These are phyloP conservation scores for Lepidium campestre DNA, from an alignment of 441 rosid genomes.

Conservation along the genomic window DNA sequence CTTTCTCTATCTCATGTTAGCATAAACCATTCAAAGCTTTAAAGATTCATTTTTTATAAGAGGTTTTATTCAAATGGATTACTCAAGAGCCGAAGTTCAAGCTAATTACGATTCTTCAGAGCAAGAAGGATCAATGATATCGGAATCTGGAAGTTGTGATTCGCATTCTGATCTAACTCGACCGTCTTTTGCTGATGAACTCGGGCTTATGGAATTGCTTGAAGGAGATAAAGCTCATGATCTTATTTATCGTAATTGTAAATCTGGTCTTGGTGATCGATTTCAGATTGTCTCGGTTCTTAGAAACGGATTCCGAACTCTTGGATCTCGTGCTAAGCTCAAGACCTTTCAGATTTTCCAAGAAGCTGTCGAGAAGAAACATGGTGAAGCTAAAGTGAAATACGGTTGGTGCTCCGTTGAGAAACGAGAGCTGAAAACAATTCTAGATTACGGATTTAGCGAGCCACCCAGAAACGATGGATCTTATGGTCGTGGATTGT, in stretches of 20 bases:
- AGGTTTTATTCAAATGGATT: slow-evolving; percentile 14
- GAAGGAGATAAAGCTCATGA: slow-evolving; percentile 49
- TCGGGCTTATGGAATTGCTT: slow-evolving; percentile 33
- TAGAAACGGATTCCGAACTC: slow-evolving; percentile 30
- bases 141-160: slow-evolving; percentile 47
- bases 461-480: slow-evolving; percentile 32
- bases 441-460: slow-evolving; percentile 61
- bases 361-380: slow-evolving; percentile 47
- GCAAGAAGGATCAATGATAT: slow-evolving; percentile 34
- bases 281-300: slow-evolving; percentile 36
- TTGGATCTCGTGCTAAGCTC: slow-evolving; percentile 40
- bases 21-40: neutral
- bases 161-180: slow-evolving; percentile 9
- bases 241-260: slow-evolving; percentile 37
- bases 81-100: slow-evolving; percentile 1
- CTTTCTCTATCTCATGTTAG: neutral
- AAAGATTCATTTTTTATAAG: too few species aligned
- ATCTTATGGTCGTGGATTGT: slow-evolving; percentile 54
- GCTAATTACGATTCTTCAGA: slow-evolving; percentile 6
- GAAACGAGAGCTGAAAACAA: slow-evolving; percentile 33
- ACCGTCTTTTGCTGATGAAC: slow-evolving; percentile 9
- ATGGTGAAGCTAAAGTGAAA: slow-evolving; percentile 40
- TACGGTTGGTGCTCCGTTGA: slow-evolving; percentile 57
- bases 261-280: slow-evolving; percentile 40
- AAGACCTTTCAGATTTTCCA: slow-evolving; percentile 46